Base-by-base conservation (phyloP, 805 yeast species). In the Nakazawaea ambrosiae region DNA sequence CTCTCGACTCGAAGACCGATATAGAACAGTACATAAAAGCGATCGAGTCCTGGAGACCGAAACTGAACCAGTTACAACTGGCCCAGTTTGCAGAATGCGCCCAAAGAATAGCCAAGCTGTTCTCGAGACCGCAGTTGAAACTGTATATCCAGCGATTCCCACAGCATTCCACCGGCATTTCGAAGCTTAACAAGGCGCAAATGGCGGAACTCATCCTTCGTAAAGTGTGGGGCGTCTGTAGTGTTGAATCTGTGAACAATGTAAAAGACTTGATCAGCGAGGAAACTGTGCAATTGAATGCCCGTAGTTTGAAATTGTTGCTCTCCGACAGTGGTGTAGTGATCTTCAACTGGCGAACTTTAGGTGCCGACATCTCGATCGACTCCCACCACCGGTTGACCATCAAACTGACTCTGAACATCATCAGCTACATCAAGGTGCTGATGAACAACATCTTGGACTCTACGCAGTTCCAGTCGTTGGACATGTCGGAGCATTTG, bases 301-400 rank as follows among this genome's bases (percentile, higher is more conserved):
- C 52, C 8, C 45, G 59, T 34, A 62, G 58, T 23, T 42, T 57
- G 17, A 59, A 58, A 34, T 43, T 61, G 22, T 37, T 61, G 17
- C 45, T 60, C 5, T 54, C 61, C 23, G 51, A 55, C 31, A 47
- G 46, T 3, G 64, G 63, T 3, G 47, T 49, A 20, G 34, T 60
- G 23, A 48, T 58, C 31, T 53, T 52, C 38, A 52, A 53, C n/a
- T 60, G 63, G 64, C 44, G 61, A 8, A 44, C 53, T 22, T 41
- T 54, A 19, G 65, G 65, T n/a, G 66, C 63, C 4, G 52, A 49
- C 28, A 33, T 61, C 17, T 49, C 55, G 10, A 41, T 60, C 24
- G 48, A 46, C 20, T 41, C 50, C 1, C 50, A 53, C 6, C 42
- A 42, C 17, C 53, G 51, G 28, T 39, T 61, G 27, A 45, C 49